These are phyloP conservation scores for Trichoderma sp. DNA, from an alignment of 2,329 filamentous ascomycete species.

Conservation along the genomic window DNA sequence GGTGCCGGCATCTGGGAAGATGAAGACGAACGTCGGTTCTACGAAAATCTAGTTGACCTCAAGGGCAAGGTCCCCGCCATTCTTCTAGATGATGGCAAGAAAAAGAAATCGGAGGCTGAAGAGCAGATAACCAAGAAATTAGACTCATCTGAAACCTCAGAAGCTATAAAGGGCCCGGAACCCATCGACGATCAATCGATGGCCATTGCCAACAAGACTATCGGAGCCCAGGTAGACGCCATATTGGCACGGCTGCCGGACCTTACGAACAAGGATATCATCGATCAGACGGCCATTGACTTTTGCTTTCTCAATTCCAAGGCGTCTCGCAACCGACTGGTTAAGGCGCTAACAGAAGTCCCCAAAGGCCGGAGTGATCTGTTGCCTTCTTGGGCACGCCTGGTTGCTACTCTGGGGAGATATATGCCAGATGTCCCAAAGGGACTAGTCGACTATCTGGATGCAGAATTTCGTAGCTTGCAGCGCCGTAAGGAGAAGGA, in stretches of 20 bases:
- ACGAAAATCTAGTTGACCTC: conserved; percentile 92
- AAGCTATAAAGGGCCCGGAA: conserved; percentile 49
- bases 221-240: conserved; percentile 93
- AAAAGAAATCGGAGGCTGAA: conserved; percentile 72
- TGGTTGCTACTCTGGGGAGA: conserved; percentile 87
- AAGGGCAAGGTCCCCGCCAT: conserved; percentile 95
- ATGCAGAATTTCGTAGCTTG: conserved; percentile 93
- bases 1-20: conserved; percentile 97
- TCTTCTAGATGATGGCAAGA: conserved; percentile 88
- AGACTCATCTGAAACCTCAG: conserved; percentile 50
- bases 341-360: conserved; percentile 91
- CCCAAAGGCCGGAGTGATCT: conserved; percentile 92
- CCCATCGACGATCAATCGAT: conserved; percentile 79
- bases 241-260: conserved; percentile 85
- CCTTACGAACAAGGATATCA: conserved; percentile 82
- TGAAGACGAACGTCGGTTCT: conserved; percentile 95
- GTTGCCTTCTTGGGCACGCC: conserved; percentile 83
- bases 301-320: conserved; percentile 99
- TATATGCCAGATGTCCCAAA: conserved; percentile 95
- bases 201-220: conserved; percentile 96
- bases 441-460: conserved; percentile 84
- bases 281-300: conserved; percentile 90
- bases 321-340: conserved; percentile 86
- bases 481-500: conserved; percentile 98
- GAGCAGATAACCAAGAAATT: conserved; percentile 77